Conservation (phyloP, 2,329 filamentous ascomycete genomes). For the Rhynchosporium graminicola region DNA sequence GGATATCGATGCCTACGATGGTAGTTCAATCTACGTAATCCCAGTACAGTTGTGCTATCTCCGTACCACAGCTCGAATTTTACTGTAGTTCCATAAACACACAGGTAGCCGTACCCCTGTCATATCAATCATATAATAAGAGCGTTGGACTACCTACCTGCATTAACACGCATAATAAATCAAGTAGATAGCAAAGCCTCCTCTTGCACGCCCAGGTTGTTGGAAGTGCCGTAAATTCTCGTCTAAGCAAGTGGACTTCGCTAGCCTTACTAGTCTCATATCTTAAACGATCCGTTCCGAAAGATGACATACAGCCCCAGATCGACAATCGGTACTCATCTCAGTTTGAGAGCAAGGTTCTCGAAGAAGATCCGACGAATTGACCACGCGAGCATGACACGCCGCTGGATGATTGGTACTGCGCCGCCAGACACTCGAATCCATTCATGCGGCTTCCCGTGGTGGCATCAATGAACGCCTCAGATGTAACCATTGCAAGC, state of each 20-base stretch:
- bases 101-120: background rate
- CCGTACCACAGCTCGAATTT: too few relatives aligned
- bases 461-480: slow-evolving; percentile 2
- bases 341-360: background rate
- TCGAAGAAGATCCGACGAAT: slow-evolving; percentile 4
- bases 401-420: too few relatives aligned
- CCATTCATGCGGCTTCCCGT: background rate
- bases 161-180: background rate
- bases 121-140: background rate
- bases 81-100: background rate
- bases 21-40: too few relatives aligned
- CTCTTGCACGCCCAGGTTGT: background rate
- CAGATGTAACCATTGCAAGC: background rate
- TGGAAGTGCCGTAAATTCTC: background rate
- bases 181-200: background rate
- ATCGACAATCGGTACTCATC: background rate
- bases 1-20: too few relatives aligned
- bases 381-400: too few relatives aligned
- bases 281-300: background rate
- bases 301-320: background rate
- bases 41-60: too few relatives aligned
- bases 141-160: background rate
- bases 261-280: slow-evolving; percentile 9
- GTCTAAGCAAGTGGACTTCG: background rate
- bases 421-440: too few relatives aligned